Evolutionary conservation across 2,329 filamentous ascomycete species (phyloP).

Genomic region (Nemania sp.): DNA sequence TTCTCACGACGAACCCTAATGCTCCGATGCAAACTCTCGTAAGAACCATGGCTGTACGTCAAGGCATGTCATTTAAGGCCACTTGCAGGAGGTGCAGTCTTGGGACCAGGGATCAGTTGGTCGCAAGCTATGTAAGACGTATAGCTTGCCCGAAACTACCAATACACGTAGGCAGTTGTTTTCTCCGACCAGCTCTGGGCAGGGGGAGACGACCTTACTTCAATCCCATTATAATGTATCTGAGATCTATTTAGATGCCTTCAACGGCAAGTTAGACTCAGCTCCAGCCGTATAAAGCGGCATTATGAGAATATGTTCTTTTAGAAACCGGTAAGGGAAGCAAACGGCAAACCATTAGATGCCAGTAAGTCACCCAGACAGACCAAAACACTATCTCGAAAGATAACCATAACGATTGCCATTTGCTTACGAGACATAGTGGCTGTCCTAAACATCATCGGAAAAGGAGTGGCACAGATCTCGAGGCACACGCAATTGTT

Average conservation of each 20-base stretch:
- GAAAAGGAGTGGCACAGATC: neutral
- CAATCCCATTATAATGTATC: neutral
- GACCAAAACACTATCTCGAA: neutral
- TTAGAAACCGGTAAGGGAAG: neutral
- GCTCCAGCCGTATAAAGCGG: neutral
- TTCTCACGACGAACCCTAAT: slow-evolving; percentile 14
- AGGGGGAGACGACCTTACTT: neutral
- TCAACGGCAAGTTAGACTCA: neutral
- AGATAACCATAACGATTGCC: neutral
- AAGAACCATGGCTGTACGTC: neutral
- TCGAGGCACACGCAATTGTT: neutral
- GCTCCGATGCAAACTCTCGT: neutral
- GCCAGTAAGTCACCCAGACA: slow-evolving; percentile 5
- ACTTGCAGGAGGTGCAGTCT: neutral
- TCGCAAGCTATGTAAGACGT: neutral
- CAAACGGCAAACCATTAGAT: neutral
- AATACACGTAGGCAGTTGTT: neutral
- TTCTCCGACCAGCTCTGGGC: neutral
- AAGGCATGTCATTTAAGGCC: slow-evolving; percentile 3
- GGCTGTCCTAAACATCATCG: slow-evolving; percentile 2
- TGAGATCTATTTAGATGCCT: neutral
- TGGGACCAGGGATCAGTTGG: too few species aligned
- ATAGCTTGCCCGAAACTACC: neutral
- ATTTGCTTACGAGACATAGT: slow-evolving; percentile 15
- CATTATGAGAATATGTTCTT: neutral